phyloP scores from a whole-genome alignment of 441 rosid genomes.

The Euphorbia schlechtendalii region DNA sequence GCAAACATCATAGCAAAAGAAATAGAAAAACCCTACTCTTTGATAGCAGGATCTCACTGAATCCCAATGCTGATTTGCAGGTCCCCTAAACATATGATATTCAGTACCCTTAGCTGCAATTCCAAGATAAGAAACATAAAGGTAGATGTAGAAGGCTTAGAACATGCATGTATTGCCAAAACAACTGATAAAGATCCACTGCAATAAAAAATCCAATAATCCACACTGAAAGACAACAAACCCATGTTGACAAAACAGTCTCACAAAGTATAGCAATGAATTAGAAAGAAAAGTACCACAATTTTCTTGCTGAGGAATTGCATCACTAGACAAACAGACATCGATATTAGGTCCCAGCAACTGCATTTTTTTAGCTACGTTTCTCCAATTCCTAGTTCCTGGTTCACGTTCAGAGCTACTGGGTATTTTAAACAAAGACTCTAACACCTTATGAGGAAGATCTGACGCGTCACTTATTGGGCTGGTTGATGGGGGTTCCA shows the following conservation, averaged over 20 bases:
- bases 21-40: conserved; percentile 38
- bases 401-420: conserved; percentile 63
- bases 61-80: conserved; percentile 68
- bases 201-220: too few relatives aligned
- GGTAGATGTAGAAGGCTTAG: conserved; percentile 10
- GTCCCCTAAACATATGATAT: conserved; percentile 49
- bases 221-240: neutral
- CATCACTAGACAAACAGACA: conserved; percentile 36
- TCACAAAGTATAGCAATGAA: conserved; percentile 9
- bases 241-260: neutral
- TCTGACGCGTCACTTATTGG: conserved; percentile 31
- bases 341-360: conserved; percentile 47
- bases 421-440: conserved; percentile 62
- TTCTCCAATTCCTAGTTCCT: conserved; percentile 74
- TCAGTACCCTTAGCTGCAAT: conserved; percentile 61
- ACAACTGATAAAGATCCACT: too few relatives aligned
- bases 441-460: conserved; percentile 79
- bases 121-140: conserved; percentile 21
- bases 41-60: conserved; percentile 52
- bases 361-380: conserved; percentile 74
- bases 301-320: conserved; percentile 31
- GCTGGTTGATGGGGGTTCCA: conserved; percentile 35
- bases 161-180: neutral
- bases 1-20: neutral
- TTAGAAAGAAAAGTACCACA: conserved; percentile 36